Base-by-base conservation (phyloP, 768 basidiomycete genomes). In the Tylopilus rubrobrunneus region DNA sequence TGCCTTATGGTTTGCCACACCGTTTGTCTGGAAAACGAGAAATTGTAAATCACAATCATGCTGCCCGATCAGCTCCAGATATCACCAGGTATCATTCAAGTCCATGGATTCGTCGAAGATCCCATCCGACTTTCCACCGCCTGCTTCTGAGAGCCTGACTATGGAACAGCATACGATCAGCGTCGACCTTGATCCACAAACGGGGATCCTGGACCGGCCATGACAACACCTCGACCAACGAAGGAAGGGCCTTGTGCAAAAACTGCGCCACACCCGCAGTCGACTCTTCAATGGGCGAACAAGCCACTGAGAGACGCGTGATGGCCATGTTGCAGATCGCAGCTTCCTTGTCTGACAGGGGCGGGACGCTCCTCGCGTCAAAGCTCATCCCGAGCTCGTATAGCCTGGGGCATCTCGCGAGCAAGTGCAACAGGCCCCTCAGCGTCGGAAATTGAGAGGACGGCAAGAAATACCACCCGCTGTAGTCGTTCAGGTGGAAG, bases 161-260 rank as follows among this genome's bases (percentile, higher is more conserved):
- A 17, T 14, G 8, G 17, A 45, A 6, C 34, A 15, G 34, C 34
- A 36, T 36, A 36, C 34, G 34, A 36, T 12, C 36, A 17, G 36
- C 14, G 36, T 37, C 36, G 15, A 37, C 36, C 6, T 37, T 37
- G 6, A 17, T 15, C 36, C 36, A 37, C 36, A 37, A 17, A 37
- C 36, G 15, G 14, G 36, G 15, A 37, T 17, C 19, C 19, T 19
- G 19, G 19, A 19, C 8, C 9, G n/a, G 11, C 46, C 34, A 48
- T 15, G 14, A 34, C 5, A 11, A 5, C 21, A 48, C 11, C 8
- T 3, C 6, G 25, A 5, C 6, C 29, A 51, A 10, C 1, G 49
- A 58, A 10, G 57, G 55, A 21, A 57, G 21, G 15, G 48, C 49
- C n/a, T 45, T 29, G 12, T 31, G 19, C 15, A 57, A 17, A 44